phyloP scores from a whole-genome alignment of 2,329 filamentous ascomycete species.

The Coniochaeta prunicola region DNA sequence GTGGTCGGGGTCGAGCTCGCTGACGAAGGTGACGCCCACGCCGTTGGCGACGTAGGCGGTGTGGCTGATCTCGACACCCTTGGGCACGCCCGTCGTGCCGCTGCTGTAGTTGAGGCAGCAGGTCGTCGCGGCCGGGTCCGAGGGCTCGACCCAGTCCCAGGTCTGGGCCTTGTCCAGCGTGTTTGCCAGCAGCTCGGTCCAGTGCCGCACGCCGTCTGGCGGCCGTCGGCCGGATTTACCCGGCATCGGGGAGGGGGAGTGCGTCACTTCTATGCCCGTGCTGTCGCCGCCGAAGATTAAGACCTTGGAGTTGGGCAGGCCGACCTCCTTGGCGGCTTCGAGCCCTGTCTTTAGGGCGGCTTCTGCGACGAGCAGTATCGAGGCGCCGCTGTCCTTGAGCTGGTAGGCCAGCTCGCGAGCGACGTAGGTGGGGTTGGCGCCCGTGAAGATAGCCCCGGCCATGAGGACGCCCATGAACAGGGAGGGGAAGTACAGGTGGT shows the following conservation, averaged over 20 bases:
- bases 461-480: conserved; percentile 68
- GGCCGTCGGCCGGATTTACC: conserved; percentile 10
- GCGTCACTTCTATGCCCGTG: conserved; percentile 12
- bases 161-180: conserved; percentile 37
- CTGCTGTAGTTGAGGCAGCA: conserved; percentile 74
- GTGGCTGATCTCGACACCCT: conserved; percentile 79
- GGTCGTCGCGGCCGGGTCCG: conserved; percentile 41
- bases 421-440: conserved; percentile 42
- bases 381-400: conserved; percentile 62
- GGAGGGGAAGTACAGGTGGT: conserved; percentile 65
- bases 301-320: conserved; percentile 46
- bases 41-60: conserved; percentile 68
- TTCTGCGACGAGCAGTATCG: conserved; percentile 58
- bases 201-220: conserved; percentile 47
- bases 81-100: conserved; percentile 74
- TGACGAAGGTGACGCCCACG: conserved; percentile 46
- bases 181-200: conserved; percentile 53
- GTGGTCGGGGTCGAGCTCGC: conserved; percentile 34
- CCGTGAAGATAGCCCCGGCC: conserved; percentile 72
- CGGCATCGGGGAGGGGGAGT: conserved; percentile 7
- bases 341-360: conserved; percentile 54
- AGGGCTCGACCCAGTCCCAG: conserved; percentile 58
- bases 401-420: conserved; percentile 69
- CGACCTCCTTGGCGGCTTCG: conserved; percentile 54
- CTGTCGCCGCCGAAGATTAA: conserved; percentile 58